Base-by-base conservation (phyloP, 768 basidiomycete species). In the Chalciporus piperatus region DNA sequence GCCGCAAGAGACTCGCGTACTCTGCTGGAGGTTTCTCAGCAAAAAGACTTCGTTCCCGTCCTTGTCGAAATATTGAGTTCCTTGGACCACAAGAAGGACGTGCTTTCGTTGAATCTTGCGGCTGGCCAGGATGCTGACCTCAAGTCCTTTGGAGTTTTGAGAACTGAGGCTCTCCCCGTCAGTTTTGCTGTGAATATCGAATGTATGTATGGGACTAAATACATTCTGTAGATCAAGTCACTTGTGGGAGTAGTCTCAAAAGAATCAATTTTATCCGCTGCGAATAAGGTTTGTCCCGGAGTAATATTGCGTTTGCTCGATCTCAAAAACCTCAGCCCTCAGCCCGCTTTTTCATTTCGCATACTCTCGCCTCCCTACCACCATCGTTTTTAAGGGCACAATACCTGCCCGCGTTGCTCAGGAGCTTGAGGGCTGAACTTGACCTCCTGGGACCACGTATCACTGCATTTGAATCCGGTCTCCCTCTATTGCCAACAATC, bases 121-220 rank as follows among this genome's bases (percentile, higher is more conserved):
- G 47, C 59, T 46, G 33, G 64, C 28, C 65, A 63, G 13, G 77
- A 79, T 39, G 56, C 61, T 1, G 76, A 79, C 37, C 66, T 87
- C 41, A 83, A 76, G 57, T 74, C 70, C 37, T 67, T 69, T 3
- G 84, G 82, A 0, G 62, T 88, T 10, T 70, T 72, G 30, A 84
- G 81, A 61, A 76, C 79, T 25, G 89, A 92, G 52, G 73, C 77
- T 23, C 58, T 64, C 9, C 62, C 76, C 51, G 88, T 90, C 50
- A 45, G 81, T 70, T 16, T 48, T 38, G 7, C 52, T 47, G 25
- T 41, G 13, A 27, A 27, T 41, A 35, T 56, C 19, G 14, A 16
- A 9, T 45, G 14, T 20, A 28, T 38, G 32, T n/a, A 14, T 16
- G 25, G n/a, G 38, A 45, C 47, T 64, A 12, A 65, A 37, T 17